Evolutionary conservation across 2,329 filamentous ascomycete genomes (phyloP), one percentile per base, ranked within the genome.

Genomic region (Cercospora canescens): DNA sequence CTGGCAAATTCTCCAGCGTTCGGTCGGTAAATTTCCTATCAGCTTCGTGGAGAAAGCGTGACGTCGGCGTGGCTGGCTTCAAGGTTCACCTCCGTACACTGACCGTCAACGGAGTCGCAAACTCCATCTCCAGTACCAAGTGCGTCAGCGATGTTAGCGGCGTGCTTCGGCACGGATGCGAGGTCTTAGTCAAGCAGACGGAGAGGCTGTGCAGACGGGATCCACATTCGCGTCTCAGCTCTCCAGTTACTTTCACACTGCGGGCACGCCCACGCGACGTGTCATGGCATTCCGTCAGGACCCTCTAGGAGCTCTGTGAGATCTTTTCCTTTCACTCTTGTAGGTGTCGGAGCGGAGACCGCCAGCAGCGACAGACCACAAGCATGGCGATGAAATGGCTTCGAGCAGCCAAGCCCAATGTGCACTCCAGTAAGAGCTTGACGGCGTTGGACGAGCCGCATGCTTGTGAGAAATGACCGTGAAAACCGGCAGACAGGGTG

Each of bases 401-500:
- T 24, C 73, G 76, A 52, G 37, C 60, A 24, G 73, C 73, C 30
- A 79, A 76, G 71, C 60, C 60, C 12, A 70, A 64, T 48, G 69
- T 76, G 59, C 77, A 80, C 58, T 84, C 84, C 45, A 84, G 83
- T 12, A 84, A 83, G 75, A 87, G 85, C 48, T 73, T 89, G 65
- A 86, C 84, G 74, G 83, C 86, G 68, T 74, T 86, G 58, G 82
- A 84, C 68, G 87, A 89, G 77, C 80, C 86, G 57, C 82, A 85
- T 84, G 70, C 83, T 86, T 71, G 88, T 69, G 85, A 89, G 81
- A 54, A 56, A 88, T 80, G 52, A 34, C 4, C 26, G 30, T 37
- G 21, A 16, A 45, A 9, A 11, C 9, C n/a, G 59, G 26, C 14
- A 30, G 21, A 37, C 21, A 32, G 16, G 16, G 30, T 54, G 18